phyloP scores from a whole-genome alignment of 202 grass and related monocot genomes.

The Schoenoplectus tabernaemontani region DNA sequence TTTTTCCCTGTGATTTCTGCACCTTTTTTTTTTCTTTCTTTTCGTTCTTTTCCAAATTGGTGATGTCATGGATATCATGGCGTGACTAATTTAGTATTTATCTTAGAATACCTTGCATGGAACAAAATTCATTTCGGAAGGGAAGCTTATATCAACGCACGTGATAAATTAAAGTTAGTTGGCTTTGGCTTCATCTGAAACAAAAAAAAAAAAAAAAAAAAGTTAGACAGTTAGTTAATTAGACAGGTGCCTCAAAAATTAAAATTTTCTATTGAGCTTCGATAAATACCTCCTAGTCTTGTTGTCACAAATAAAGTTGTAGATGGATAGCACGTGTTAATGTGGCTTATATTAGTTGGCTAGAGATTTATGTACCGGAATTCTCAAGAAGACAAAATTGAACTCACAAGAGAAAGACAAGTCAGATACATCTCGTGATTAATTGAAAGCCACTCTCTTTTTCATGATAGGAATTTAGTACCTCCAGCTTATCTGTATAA shows the following conservation, averaged over 20 bases:
- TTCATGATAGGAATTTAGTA: not conserved
- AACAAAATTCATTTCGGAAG: not conserved
- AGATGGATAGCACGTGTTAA: not conserved
- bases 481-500: not conserved
- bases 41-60: not conserved
- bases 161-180: no score
- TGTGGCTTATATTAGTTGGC: no score
- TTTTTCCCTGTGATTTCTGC: not conserved
- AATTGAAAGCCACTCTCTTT: not conserved
- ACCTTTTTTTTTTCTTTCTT: not conserved
- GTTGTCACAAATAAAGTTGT: not conserved
- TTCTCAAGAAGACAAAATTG: not conserved
- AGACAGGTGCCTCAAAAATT: not conserved
- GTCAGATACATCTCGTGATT: constrained; percentile 8
- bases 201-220: no score
- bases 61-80: not conserved
- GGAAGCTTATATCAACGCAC: no score
- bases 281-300: not conserved
- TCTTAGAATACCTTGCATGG: not conserved
- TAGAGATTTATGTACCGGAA: no score
- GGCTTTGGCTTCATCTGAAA: no score
- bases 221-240: not conserved
- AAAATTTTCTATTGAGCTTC: not conserved
- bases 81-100: not conserved
- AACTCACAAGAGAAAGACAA: not conserved